Conservation (phyloP, 2,329 filamentous ascomycete species). For the Apiospora rasikravindrae region DNA sequence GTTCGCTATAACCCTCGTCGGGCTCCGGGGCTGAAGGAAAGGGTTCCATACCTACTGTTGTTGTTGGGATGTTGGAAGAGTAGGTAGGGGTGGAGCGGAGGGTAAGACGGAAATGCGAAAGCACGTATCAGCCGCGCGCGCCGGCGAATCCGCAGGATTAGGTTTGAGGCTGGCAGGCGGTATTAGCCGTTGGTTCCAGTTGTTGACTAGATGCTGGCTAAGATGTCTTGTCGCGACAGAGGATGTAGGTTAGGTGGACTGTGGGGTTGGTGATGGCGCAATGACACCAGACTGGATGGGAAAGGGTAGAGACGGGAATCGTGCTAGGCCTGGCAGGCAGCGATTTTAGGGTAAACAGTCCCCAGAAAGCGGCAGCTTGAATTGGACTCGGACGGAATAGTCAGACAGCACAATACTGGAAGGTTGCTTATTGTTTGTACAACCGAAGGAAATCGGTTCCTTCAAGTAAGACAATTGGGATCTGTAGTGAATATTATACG, state of each 20-base stretch:
- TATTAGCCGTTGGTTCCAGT: background rate
- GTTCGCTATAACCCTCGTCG: conserved; percentile 89
- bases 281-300: background rate
- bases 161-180: conserved; percentile 17
- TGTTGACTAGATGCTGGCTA: background rate
- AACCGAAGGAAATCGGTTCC: background rate
- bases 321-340: conserved; percentile 5
- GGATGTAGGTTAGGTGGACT: background rate
- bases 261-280: conserved; percentile 13
- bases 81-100: conserved; percentile 4
- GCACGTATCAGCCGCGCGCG: conserved; percentile 15
- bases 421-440: background rate
- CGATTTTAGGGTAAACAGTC: conserved; percentile 8
- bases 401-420: background rate
- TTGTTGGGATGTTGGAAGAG: background rate
- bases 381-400: background rate
- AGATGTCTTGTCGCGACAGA: conserved; percentile 8
- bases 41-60: conserved; percentile 44
- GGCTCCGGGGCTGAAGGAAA: conserved; percentile 63
- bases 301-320: background rate
- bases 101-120: background rate
- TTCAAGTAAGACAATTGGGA: background rate
- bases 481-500: background rate
- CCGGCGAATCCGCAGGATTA: background rate
- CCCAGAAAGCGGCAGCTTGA: background rate